A percentile compares a stretch with the other conserved stretches of the same genome.
Conservation (phyloP, 441 rosid species). For the Manihot esculenta region DNA sequence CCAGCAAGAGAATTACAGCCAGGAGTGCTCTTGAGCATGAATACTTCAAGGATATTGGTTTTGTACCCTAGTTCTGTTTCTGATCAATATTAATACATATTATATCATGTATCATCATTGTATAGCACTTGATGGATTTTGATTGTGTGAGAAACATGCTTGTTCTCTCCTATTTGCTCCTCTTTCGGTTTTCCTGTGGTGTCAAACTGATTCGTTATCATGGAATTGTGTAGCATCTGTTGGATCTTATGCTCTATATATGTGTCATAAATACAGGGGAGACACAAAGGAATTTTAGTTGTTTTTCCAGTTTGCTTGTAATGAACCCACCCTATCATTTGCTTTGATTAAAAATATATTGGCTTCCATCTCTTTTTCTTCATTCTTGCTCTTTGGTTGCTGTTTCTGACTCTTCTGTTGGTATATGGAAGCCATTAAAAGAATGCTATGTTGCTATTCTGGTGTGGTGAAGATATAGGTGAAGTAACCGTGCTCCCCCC, state of each 20-base stretch:
- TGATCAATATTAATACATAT: conserved; percentile 21
- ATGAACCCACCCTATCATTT: background rate
- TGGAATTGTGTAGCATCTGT: background rate
- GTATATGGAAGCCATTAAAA: too few species aligned
- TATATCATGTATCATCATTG: conserved; percentile 1
- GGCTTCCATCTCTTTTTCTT: too few species aligned
- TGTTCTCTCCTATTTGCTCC: background rate
- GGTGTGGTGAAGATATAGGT: too few species aligned
- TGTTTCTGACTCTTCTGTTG: too few species aligned
- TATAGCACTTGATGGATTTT: conserved; percentile 33
- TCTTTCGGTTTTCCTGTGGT: background rate
- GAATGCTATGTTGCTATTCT: too few species aligned
- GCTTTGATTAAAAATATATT: background rate
- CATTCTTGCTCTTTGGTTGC: too few species aligned
- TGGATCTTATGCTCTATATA: background rate
- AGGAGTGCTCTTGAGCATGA: conserved; percentile 87
- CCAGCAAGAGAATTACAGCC: conserved; percentile 83
- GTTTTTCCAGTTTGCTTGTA: conserved; percentile 6
- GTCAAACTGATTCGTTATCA: background rate
- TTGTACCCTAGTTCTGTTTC: conserved; percentile 49
- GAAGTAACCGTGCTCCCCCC: too few species aligned
- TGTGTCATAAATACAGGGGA: background rate
- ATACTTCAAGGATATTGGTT: conserved; percentile 83
- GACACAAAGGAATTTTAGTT: background rate
- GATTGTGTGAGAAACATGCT: conserved; percentile 25